Conservation (phyloP, 495 filamentous ascomycete species). For the Neurospora cerealis region DNA sequence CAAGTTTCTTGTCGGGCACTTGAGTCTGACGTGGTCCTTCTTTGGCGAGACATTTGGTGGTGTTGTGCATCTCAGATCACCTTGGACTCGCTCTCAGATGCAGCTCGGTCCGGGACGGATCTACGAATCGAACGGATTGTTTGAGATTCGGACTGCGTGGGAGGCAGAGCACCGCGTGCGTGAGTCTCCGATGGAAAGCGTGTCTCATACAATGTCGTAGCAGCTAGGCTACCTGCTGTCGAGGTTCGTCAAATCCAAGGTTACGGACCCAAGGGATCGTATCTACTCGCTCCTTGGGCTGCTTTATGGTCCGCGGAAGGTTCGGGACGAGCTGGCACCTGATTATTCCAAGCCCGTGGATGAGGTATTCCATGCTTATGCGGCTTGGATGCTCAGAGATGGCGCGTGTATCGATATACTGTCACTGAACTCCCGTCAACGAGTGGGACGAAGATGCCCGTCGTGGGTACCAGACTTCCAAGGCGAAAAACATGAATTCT, state of each 20-base stretch:
- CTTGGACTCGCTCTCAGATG: no score
- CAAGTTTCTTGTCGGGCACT: background rate
- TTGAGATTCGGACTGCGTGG: no score
- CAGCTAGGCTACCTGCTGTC: background rate
- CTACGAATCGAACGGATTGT: no score
- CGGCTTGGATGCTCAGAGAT: background rate
- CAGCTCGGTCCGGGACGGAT: no score
- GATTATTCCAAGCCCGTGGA: background rate
- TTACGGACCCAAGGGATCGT: background rate
- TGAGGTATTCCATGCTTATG: background rate
- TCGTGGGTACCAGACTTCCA: background rate
- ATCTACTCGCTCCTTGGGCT: background rate
- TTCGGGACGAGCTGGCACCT: background rate
- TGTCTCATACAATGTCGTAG: background rate
- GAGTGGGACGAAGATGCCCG: background rate
- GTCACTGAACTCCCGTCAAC: background rate
- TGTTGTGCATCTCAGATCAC: no score
- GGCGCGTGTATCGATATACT: background rate
- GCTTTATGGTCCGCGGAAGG: background rate
- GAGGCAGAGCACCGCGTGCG: no score
- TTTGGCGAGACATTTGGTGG: background rate
- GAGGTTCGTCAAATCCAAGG: background rate
- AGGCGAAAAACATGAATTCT: background rate
- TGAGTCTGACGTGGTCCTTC: background rate
- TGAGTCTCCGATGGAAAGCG: no score